Conservation (phyloP, 495 filamentous ascomycete species). For the Monascus purpureus region DNA sequence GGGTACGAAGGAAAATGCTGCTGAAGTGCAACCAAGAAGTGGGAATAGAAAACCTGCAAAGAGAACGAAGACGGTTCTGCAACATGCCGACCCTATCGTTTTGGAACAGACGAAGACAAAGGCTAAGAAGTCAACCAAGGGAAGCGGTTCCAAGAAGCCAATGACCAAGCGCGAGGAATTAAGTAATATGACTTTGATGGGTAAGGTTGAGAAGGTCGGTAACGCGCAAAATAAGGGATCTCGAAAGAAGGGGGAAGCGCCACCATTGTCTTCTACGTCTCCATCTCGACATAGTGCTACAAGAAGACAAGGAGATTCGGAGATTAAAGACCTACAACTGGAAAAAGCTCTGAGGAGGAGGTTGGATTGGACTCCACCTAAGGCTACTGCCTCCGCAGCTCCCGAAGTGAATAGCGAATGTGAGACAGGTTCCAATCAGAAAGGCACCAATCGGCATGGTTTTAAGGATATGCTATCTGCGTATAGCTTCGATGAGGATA, state of each 20-base stretch:
- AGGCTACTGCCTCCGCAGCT: constrained; percentile 5
- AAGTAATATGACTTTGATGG: constrained; percentile 21
- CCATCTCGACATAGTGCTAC: neutral
- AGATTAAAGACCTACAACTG: constrained; percentile 15
- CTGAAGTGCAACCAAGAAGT: neutral
- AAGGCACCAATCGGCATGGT: neutral
- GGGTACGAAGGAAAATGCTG: neutral
- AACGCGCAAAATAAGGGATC: constrained; percentile 6
- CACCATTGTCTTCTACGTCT: constrained; percentile 1
- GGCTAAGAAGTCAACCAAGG: no score
- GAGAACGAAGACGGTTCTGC: constrained; percentile 1
- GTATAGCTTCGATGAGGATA: constrained; percentile 19
- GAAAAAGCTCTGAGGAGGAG: constrained; percentile 23
- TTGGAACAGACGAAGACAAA: constrained; percentile 8
- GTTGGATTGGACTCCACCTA: constrained; percentile 32
- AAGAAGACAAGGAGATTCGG: constrained; percentile 5
- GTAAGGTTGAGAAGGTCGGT: constrained; percentile 21
- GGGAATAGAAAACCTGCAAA: constrained; percentile 3
- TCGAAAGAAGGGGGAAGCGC: constrained; percentile 3
- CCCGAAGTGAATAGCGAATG: constrained; percentile 6
- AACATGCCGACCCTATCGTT: constrained; percentile 1
- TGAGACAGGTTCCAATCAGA: neutral
- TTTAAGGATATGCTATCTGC: constrained; percentile 19
- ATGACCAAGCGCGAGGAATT: constrained; percentile 7
- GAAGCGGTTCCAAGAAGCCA: no score